phyloP scores from a whole-genome alignment of 768 basidiomycete species.

The Boletellus ananiceps region DNA sequence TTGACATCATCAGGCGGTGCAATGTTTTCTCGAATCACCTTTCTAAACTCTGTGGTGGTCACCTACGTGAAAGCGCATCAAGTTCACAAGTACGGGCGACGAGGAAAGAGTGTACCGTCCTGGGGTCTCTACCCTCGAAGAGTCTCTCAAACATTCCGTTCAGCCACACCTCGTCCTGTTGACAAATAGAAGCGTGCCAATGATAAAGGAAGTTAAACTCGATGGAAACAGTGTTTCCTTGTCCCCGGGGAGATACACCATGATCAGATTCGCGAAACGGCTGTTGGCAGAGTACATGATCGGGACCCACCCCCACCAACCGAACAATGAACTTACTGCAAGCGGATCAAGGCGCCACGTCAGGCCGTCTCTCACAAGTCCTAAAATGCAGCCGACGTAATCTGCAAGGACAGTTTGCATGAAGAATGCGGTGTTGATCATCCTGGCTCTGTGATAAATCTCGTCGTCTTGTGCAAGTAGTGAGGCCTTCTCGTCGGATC shows the following conservation, averaged over 20 bases:
- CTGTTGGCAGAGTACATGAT: conserved; percentile 28
- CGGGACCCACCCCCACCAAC: neutral
- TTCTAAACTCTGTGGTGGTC: conserved; percentile 18
- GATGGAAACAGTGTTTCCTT: conserved; percentile 71
- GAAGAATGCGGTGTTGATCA: conserved; percentile 71
- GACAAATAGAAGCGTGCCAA: conserved; percentile 64
- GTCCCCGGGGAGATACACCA: conserved; percentile 53
- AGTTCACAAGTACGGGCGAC: neutral
- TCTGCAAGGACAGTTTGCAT: conserved; percentile 67
- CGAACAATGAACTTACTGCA: conserved; percentile 34
- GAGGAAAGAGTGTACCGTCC: conserved; percentile 30
- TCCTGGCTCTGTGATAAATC: conserved; percentile 66
- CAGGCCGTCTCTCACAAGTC: conserved; percentile 57
- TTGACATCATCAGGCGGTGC: conserved; percentile 22
- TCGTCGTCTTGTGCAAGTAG: conserved; percentile 62
- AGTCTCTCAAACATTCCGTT: conserved; percentile 40
- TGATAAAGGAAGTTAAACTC: conserved; percentile 63
- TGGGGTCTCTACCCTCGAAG: conserved; percentile 40
- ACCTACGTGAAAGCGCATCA: conserved; percentile 9
- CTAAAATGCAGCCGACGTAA: conserved; percentile 73
- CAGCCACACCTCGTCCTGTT: conserved; percentile 54
- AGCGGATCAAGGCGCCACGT: conserved; percentile 70
- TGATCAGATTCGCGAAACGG: conserved; percentile 48
- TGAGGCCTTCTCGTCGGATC: conserved; percentile 14
- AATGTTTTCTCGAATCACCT: conserved; percentile 10